Conservation (phyloP, 306 rosid genomes). For the Rosa chinensis region DNA sequence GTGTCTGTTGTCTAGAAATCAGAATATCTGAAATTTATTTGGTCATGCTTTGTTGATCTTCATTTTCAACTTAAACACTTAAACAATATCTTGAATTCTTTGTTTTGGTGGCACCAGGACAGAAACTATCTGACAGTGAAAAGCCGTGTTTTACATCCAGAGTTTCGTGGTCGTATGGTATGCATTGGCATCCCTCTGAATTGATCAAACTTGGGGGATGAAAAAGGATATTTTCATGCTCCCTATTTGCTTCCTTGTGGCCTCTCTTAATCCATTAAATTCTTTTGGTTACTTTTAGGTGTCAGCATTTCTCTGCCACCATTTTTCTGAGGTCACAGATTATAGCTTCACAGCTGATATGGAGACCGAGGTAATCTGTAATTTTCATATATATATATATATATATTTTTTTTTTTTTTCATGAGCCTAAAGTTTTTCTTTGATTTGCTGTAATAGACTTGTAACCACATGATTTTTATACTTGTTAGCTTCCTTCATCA, state of each 20-base stretch:
- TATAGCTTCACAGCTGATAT: constrained; percentile 96
- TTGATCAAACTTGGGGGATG: background rate
- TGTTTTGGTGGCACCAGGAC: constrained; percentile 56
- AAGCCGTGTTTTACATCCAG: constrained; percentile 81
- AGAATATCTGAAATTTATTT: background rate
- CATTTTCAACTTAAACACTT: background rate
- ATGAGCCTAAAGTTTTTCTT: background rate
- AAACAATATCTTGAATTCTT: constrained; percentile 8
- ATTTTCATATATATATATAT: no score
- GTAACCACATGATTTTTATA: constrained; percentile 8
- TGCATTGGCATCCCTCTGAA: constrained; percentile 26
- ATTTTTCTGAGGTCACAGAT: constrained; percentile 93
- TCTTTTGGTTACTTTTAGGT: constrained; percentile 56
- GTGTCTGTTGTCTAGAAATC: background rate
- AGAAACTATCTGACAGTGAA: constrained; percentile 76
- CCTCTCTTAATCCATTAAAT: constrained; percentile 7
- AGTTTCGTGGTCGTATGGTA: constrained; percentile 99
- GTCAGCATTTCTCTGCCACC: constrained; percentile 88
- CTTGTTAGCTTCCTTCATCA: background rate
- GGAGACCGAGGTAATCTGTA: constrained; percentile 81
- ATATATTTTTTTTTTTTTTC: background rate
- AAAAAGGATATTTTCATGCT: background rate
- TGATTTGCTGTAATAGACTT: background rate
- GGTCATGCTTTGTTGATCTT: background rate
- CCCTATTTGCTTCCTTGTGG: background rate